A percentile compares a stretch with the other conserved stretches of the same genome.
These are phyloP conservation scores for Fusarium concolor DNA, from an alignment of 2,329 filamentous ascomycete genomes.

Conservation along the genomic window DNA sequence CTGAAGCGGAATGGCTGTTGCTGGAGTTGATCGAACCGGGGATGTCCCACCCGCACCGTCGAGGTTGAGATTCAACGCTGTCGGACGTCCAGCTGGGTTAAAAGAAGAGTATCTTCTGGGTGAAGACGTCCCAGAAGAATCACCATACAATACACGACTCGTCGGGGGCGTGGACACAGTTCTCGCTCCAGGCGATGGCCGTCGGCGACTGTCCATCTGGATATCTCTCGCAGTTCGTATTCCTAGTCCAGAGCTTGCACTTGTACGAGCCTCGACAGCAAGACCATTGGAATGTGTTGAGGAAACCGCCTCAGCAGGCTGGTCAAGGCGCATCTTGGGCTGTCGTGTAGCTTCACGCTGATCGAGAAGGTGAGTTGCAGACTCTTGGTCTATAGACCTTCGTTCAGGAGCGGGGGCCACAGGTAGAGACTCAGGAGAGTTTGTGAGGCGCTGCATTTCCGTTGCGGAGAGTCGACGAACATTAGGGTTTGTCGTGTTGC, in stretches of 20 bases:
- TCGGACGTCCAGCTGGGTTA: conserved; percentile 57
- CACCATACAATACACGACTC: conserved; percentile 53
- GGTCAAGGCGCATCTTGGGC: conserved; percentile 47
- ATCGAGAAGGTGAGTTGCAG: conserved; percentile 44
- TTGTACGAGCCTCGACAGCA: conserved; percentile 41
- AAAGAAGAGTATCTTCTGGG: conserved; percentile 65
- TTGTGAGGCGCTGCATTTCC: conserved; percentile 69
- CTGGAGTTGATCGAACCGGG: conserved; percentile 37
- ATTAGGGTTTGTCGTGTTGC: conserved; percentile 52
- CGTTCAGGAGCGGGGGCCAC: conserved; percentile 58
- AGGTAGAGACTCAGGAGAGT: conserved; percentile 68
- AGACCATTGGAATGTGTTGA: conserved; percentile 40
- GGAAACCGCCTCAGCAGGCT: conserved; percentile 9
- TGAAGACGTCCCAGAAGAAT: conserved; percentile 47
- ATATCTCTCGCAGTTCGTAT: conserved; percentile 26
- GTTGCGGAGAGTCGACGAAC: conserved; percentile 67
- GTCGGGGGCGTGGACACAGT: conserved; percentile 67
- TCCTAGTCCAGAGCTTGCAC: conserved; percentile 21
- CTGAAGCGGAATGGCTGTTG: conserved; percentile 45
- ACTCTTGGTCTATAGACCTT: conserved; percentile 55
- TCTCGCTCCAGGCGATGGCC: conserved; percentile 51
- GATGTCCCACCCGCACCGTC: conserved; percentile 44
- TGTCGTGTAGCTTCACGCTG: conserved; percentile 49
- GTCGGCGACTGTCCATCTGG: conserved; percentile 44
- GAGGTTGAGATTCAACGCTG: conserved; percentile 58